Evolutionary conservation across 225 moss, liverwort and hornwort genomes (phyloP).

Genomic region (Bryoerythrophyllum caledonicum): DNA sequence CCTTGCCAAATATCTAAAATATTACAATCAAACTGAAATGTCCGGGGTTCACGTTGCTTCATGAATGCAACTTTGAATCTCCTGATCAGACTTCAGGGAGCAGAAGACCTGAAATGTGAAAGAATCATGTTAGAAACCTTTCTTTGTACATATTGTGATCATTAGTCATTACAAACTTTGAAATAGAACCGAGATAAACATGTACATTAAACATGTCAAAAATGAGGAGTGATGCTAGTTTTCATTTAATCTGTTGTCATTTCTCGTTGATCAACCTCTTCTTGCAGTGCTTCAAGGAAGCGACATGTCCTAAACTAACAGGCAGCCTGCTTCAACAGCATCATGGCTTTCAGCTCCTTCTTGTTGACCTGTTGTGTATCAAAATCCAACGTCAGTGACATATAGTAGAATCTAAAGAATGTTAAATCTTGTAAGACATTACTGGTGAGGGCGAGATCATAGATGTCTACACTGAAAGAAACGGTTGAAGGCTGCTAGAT

Average conservation of each 20-base stretch:
- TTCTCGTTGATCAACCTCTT: background rate
- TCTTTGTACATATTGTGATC: background rate
- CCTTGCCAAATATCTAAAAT: background rate
- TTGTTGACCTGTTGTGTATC: constrained; percentile 52
- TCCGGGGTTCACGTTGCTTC: background rate
- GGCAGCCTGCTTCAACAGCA: constrained; percentile 37
- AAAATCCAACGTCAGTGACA: constrained; percentile 21
- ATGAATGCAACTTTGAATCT: constrained; percentile 2
- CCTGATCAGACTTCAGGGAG: constrained; percentile 10
- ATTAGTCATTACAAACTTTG: constrained; percentile 7
- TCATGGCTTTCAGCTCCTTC: constrained; percentile 58
- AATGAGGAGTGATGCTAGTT: background rate
- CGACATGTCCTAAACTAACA: constrained; percentile 16
- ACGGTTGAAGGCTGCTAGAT: constrained; percentile 1
- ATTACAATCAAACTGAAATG: background rate
- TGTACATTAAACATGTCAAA: constrained; percentile 1
- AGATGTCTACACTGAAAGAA: background rate
- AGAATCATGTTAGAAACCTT: background rate
- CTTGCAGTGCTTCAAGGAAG: constrained; percentile 15
- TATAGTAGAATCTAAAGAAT: background rate
- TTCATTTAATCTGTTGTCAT: background rate
- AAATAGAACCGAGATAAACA: constrained; percentile 11
- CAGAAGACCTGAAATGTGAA: constrained; percentile 1
- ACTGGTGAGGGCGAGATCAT: background rate
- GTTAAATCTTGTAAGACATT: background rate